These are phyloP conservation scores for Crithidia sp. DNA, from an alignment of 208 protist genomes.

Conservation along the genomic window DNA sequence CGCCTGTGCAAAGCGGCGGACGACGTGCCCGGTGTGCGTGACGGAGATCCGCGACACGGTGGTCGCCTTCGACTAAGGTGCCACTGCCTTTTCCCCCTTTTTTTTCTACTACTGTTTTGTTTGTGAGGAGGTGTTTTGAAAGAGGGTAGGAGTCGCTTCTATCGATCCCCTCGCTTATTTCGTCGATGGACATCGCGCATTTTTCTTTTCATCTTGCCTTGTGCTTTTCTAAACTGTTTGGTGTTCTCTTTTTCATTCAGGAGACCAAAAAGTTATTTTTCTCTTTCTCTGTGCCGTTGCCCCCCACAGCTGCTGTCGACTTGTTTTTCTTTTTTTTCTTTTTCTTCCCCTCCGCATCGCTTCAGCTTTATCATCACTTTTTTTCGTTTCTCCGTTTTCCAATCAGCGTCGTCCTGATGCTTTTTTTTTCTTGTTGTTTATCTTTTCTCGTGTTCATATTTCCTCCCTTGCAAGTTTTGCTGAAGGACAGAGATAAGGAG, in stretches of 20 bases:
- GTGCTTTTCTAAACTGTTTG: neutral
- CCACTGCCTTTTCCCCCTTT: neutral
- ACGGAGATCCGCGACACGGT: constrained; percentile 40
- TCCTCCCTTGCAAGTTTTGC: neutral
- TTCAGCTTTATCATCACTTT: neutral
- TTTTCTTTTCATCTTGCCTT: neutral
- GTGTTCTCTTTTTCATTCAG: neutral
- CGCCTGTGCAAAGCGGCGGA: constrained; percentile 53
- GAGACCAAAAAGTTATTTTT: too few relatives aligned
- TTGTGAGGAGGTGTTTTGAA: neutral
- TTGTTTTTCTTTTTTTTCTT: constrained; percentile 17
- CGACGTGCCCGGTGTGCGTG: constrained; percentile 83
- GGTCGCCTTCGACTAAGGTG: constrained; percentile 38
- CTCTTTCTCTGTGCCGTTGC: too few relatives aligned
- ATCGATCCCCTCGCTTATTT: too few relatives aligned
- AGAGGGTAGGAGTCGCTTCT: too few relatives aligned
- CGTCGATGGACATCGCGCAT: neutral
- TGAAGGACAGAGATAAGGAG: too few relatives aligned
- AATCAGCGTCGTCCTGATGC: too few relatives aligned
- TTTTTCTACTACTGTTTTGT: neutral
- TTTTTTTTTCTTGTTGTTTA: neutral
- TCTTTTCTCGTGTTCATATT: neutral
- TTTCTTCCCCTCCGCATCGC: neutral
- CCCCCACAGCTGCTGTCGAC: neutral
- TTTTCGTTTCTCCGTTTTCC: neutral